Conservation (phyloP, 495 filamentous ascomycete species). For the Penicillium canescens region DNA sequence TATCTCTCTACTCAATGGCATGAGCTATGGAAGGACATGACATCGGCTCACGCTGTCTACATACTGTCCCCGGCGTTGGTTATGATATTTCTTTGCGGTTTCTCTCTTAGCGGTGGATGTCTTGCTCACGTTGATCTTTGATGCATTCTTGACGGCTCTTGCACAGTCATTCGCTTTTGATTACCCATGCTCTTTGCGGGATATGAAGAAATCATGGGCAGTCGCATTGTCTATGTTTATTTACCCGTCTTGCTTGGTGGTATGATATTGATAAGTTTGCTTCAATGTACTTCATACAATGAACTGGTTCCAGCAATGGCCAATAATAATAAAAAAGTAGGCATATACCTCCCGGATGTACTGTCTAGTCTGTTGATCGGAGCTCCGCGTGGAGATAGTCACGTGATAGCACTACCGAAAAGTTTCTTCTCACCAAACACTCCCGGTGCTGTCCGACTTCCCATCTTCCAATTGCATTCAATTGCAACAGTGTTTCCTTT, state of each 20-base stretch:
- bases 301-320: conserved; percentile 10
- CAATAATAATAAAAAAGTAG: no score
- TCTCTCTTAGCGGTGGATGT: conserved; percentile 10
- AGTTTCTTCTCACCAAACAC: conserved; percentile 36
- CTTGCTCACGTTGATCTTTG: conserved; percentile 15
- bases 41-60: conserved; percentile 7
- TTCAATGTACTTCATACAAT: conserved; percentile 31
- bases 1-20: conserved; percentile 17
- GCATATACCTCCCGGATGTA: no score
- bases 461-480: conserved; percentile 23
- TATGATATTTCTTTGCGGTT: not conserved
- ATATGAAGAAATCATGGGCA: not conserved
- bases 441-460: conserved; percentile 12
- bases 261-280: conserved; percentile 25
- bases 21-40: conserved; percentile 24
- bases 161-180: conserved; percentile 7
- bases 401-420: conserved; percentile 39
- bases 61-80: conserved; percentile 16
- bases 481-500: conserved; percentile 1
- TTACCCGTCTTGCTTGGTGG: conserved; percentile 13
- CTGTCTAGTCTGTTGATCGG: no score
- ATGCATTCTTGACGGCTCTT: conserved; percentile 9
- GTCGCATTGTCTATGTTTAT: conserved; percentile 4
- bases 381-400: conserved; percentile 7
- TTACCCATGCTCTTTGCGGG: conserved; percentile 1